Evolutionary conservation across 2,329 filamentous ascomycete species (phyloP), one percentile per base, ranked within the genome.

Genomic region (Ophiostoma piceae): DNA sequence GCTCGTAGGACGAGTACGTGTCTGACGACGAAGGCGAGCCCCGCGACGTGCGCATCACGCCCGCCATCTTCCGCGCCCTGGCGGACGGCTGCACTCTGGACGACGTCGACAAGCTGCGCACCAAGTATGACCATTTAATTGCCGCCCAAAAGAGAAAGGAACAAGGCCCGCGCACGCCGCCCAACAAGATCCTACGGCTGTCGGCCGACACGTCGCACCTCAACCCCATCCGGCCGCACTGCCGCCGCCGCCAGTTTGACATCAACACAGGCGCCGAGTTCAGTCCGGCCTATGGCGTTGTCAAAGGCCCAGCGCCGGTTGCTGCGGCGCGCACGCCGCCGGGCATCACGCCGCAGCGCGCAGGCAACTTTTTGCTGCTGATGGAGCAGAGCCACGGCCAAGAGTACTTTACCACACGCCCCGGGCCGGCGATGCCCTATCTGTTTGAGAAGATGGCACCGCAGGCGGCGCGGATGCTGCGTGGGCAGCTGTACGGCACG

Each of bases 11-110:
- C 41, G 41, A n/a, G 39, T 77, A 78, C 41, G 75, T 82, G 22
- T 79, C 77, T 0, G 80, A 83, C 67, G 76, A 79, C 26, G 82
- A 85, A 70, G 81, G 79, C 1, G 77, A 78, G 29, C 76, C 77
- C 0, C 73, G 76, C 3, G 74, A 76, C 3, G 78, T 76, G 0
- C 70, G 69, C 29, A 71, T 75, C 39, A 67, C 73, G 16, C 72
- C 74, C 1, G 69, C 68, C 41, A 66, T 66, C 22, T 74, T 75
- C 35, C 72, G 70, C 1, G 68, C 71, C 3, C 68, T 74, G 9
- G 71, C 71, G 0, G 65, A 70, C 12, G 74, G 74, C 66, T 73
- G 71, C 66, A 41, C 43, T 16, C 69, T 54, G 12, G 67, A 72
- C 62, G 67, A 71, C 41, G 71, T 71, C 0, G 66, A 71, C 69